phyloP scores from a whole-genome alignment of 495 filamentous ascomycete species.

The Podospora appendiculata region DNA sequence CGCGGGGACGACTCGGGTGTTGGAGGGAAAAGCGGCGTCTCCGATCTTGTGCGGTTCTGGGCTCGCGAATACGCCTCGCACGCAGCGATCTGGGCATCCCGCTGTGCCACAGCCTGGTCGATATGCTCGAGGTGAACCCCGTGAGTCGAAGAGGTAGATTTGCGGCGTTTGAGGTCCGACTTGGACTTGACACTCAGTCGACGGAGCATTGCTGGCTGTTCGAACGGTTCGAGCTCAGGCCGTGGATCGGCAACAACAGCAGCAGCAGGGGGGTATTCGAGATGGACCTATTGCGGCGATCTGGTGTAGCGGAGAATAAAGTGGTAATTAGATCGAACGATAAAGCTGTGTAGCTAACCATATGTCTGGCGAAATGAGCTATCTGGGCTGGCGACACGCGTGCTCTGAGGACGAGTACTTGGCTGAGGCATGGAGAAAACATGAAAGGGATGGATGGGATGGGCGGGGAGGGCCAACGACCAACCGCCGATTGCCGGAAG shows the following conservation, averaged over 20 bases:
- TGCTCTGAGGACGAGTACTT: neutral
- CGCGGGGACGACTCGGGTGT: slow-evolving; percentile 17
- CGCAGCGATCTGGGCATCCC: slow-evolving; percentile 63
- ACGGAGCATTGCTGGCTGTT: slow-evolving; percentile 35
- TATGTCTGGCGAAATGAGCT: slow-evolving; percentile 12
- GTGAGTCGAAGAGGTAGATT: slow-evolving; percentile 55
- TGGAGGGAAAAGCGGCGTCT: slow-evolving; percentile 25
- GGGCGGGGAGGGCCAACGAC: no score
- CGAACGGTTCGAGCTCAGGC: neutral
- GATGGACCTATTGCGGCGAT: neutral
- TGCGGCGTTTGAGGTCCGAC: slow-evolving; percentile 45
- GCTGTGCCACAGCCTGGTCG: slow-evolving; percentile 46
- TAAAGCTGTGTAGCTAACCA: slow-evolving; percentile 17
- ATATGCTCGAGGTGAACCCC: slow-evolving; percentile 40
- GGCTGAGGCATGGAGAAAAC: neutral
- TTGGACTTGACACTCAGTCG: slow-evolving; percentile 31
- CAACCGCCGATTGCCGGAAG: no score
- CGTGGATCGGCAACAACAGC: no score
- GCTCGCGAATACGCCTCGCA: slow-evolving; percentile 55
- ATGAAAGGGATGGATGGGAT: no score
- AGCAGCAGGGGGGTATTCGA: neutral
- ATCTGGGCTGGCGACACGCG: neutral
- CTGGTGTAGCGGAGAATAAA: neutral
- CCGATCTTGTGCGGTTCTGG: slow-evolving; percentile 37
- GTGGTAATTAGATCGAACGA: slow-evolving; percentile 1